Percentiles rank a stretch among this genome's conserved stretches.
These are phyloP conservation scores for Dactylis glomerata DNA, from an alignment of 176 grass and related monocot species.

Conservation along the genomic window DNA sequence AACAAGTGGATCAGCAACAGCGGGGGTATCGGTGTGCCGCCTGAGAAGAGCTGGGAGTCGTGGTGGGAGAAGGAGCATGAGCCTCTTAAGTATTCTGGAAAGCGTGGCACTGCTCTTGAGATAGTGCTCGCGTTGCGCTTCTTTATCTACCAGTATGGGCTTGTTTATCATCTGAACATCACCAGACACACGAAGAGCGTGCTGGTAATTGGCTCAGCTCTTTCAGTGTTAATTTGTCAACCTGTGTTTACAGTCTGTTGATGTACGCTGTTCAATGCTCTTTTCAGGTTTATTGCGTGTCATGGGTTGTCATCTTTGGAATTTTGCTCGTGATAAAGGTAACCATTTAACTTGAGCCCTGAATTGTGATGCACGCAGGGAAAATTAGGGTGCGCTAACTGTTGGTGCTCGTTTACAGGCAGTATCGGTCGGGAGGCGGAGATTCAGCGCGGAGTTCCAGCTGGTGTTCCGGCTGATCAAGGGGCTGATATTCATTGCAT, in stretches of 20 bases:
- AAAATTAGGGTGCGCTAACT: neutral
- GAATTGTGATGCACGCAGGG: too few species aligned
- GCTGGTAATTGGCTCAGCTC: constrained; percentile 51
- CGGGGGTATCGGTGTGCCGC: constrained; percentile 76
- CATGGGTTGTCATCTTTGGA: constrained; percentile 90
- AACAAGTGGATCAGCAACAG: constrained; percentile 94
- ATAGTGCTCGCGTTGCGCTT: constrained; percentile 77
- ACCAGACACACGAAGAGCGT: constrained; percentile 61
- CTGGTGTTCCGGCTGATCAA: constrained; percentile 93
- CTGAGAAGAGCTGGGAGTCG: constrained; percentile 91
- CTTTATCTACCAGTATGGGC: constrained; percentile 95
- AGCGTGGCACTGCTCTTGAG: constrained; percentile 72
- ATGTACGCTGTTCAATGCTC: neutral
- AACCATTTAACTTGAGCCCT: neutral
- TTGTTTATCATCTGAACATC: constrained; percentile 93
- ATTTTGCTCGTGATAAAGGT: constrained; percentile 91
- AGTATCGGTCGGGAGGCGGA: constrained; percentile 63
- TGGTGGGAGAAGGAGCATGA: constrained; percentile 98
- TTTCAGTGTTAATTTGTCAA: too few species aligned
- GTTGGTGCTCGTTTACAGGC: constrained; percentile 38
- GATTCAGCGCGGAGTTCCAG: constrained; percentile 85
- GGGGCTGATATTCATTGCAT: constrained; percentile 79
- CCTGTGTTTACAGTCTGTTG: neutral
- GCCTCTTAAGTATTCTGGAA: constrained; percentile 72
- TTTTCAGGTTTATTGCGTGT: constrained; percentile 90